phyloP scores from a whole-genome alignment of 1,284 basidiomycete species.

The Sparassis latifolia region DNA sequence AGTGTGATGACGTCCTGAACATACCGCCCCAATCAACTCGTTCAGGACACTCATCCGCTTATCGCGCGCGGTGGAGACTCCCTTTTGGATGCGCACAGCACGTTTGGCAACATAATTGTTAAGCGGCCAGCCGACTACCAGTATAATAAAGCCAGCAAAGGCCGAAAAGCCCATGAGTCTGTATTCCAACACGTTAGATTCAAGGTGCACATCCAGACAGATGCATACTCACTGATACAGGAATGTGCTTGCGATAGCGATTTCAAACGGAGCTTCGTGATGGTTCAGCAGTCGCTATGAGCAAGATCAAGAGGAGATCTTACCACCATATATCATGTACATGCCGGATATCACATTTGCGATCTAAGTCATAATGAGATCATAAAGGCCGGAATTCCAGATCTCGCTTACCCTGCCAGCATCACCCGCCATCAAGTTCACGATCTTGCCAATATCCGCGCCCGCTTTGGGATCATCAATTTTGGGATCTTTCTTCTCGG shows the following conservation, averaged over 20 bases:
- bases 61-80: slow-evolving; percentile 69
- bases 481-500: slow-evolving; percentile 26
- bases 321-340: slow-evolving; percentile 64
- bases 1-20: slow-evolving; percentile 11
- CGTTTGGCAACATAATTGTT: slow-evolving; percentile 61
- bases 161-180: slow-evolving; percentile 81
- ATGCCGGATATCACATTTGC: slow-evolving; percentile 42
- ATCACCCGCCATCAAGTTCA: slow-evolving; percentile 73
- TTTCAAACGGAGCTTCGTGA: slow-evolving; percentile 64
- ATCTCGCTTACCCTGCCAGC: slow-evolving; percentile 39
- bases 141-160: slow-evolving; percentile 79
- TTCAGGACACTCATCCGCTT: slow-evolving; percentile 82
- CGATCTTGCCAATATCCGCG: slow-evolving; percentile 72
- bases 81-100: slow-evolving; percentile 67
- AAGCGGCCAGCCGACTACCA: slow-evolving; percentile 69
- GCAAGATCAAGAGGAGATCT: slow-evolving; percentile 5
- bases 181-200: neutral
- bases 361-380: slow-evolving; percentile 27
- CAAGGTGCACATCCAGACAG: slow-evolving; percentile 4
- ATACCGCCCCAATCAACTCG: slow-evolving; percentile 73
- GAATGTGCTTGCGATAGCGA: slow-evolving; percentile 69
- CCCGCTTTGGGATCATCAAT: slow-evolving; percentile 58
- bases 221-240: slow-evolving; percentile 62
- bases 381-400: neutral
- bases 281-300: too few relatives aligned